These are phyloP conservation scores for Simplicillium sp. DNA, from an alignment of 2,329 filamentous ascomycete genomes.

Conservation along the genomic window DNA sequence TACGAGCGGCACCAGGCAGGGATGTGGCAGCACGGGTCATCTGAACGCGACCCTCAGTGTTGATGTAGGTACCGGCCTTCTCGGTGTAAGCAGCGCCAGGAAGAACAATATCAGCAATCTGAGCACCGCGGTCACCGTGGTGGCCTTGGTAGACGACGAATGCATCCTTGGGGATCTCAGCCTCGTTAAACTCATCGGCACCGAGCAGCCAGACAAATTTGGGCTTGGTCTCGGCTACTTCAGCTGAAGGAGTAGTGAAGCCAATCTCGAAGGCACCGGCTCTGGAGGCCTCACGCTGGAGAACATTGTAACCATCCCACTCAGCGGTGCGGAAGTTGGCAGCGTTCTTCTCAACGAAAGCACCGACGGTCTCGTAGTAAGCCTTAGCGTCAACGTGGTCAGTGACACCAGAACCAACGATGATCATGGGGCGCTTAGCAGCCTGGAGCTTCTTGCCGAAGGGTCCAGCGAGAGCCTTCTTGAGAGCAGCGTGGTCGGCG, in stretches of 20 bases:
- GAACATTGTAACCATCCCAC: slow-evolving; percentile 96
- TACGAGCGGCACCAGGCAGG: slow-evolving; percentile 78
- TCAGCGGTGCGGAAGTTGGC: slow-evolving; percentile 78
- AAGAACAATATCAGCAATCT: slow-evolving; percentile 87
- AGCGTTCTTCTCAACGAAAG: slow-evolving; percentile 89
- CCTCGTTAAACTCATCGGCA: slow-evolving; percentile 78
- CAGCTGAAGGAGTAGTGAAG: slow-evolving; percentile 76
- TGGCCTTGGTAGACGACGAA: slow-evolving; percentile 98
- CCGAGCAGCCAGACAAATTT: slow-evolving; percentile 97
- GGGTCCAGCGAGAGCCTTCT: slow-evolving; percentile 72
- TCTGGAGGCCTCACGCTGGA: slow-evolving; percentile 87
- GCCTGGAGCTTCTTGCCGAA: slow-evolving; percentile 88
- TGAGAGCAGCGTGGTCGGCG: slow-evolving; percentile 66
- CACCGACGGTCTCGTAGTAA: slow-evolving; percentile 83
- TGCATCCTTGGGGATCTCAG: slow-evolving; percentile 87
- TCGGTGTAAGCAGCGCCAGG: slow-evolving; percentile 95
- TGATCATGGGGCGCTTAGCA: slow-evolving; percentile 92
- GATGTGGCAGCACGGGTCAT: slow-evolving; percentile 85
- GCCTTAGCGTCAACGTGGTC: slow-evolving; percentile 88
- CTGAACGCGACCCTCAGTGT: slow-evolving; percentile 94
- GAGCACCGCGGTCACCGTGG: slow-evolving; percentile 88
- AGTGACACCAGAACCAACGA: slow-evolving; percentile 84
- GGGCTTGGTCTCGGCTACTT: slow-evolving; percentile 73
- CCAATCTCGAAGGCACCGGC: slow-evolving; percentile 93
- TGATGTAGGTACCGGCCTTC: slow-evolving; percentile 92